These are phyloP conservation scores for Ophiostoma sp. DNA, from an alignment of 2,329 filamentous ascomycete genomes.

Conservation along the genomic window DNA sequence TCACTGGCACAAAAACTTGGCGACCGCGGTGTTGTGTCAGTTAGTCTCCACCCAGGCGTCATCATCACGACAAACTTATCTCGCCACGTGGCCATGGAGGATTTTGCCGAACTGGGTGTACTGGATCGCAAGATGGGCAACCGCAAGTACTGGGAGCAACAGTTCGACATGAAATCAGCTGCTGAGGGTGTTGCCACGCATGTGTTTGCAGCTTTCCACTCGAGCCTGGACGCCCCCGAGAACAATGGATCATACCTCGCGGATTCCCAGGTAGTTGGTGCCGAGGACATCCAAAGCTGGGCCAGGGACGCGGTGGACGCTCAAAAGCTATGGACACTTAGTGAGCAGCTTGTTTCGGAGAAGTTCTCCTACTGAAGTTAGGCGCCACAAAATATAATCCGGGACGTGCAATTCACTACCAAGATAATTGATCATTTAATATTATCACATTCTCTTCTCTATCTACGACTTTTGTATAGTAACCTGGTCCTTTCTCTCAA, in stretches of 20 bases:
- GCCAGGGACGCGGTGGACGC: constrained; percentile 36
- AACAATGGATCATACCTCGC: constrained; percentile 33
- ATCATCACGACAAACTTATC: constrained; percentile 25
- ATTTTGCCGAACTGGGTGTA: constrained; percentile 15
- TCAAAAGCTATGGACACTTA: constrained; percentile 48
- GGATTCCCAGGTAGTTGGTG: constrained; percentile 31
- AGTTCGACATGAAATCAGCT: background rate
- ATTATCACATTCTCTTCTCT: background rate
- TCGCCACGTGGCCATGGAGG: constrained; percentile 3
- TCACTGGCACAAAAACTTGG: constrained; percentile 23
- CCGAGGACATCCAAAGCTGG: constrained; percentile 31
- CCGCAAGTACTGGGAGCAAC: background rate
- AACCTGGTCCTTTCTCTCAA: too few relatives aligned
- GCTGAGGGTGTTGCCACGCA: constrained; percentile 29
- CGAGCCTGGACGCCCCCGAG: constrained; percentile 24
- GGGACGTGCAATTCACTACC: background rate
- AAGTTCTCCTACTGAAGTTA: constrained; percentile 35
- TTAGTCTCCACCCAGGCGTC: constrained; percentile 27
- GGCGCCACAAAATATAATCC: too few relatives aligned
- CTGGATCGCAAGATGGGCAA: constrained; percentile 17
- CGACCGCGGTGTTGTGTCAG: constrained; percentile 5
- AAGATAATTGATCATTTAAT: background rate
- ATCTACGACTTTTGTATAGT: background rate
- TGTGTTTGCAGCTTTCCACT: constrained; percentile 32
- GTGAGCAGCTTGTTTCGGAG: constrained; percentile 48